Evolutionary conservation across 2,329 filamentous ascomycete species (phyloP), one percentile per base, ranked within the genome.

Genomic region (Aspergillus tanneri): DNA sequence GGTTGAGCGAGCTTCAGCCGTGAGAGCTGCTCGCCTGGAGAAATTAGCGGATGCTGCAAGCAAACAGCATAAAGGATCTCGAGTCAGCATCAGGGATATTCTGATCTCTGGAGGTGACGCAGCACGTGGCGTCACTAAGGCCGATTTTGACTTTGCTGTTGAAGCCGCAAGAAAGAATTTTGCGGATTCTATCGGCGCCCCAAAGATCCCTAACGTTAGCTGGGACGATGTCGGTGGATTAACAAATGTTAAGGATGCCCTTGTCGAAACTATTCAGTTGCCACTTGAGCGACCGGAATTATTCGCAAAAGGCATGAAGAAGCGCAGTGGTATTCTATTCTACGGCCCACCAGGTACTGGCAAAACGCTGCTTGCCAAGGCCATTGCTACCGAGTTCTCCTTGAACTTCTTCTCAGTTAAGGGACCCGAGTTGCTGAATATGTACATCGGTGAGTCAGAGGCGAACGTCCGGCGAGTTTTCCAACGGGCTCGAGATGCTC

Each of bases 391-490:
- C 73, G 93, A 99, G 77, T 97, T 92, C 70, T 88, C 93, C 50
- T 89, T 93, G 80, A 99, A 99, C 78, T 99, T 99, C 78, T 97
- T 99, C 72, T 99, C 93, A 22, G 88, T 99, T 74, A 99, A 99
- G 82, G 93, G 93, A 50, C 95, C 93, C 32, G 93, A 99, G 72
- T 80, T 99, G 66, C 84, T 99, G 61, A 96, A 91, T 72, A 99
- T 99, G 93, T 99, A 93, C 88, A 97, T 99, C 69, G 93, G 93
- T 85, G 93, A 99, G 77, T 99, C 93, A 46, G 95, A 99, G 77
- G 96, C 90, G 80, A 99, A 99, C 74, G 97, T 99, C 56, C 88
- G 93, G 66, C 92, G 97, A 69, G 97, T 99, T 60, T 99, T 99
- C 73, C 93, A 99, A 82, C 96, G 96, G 80, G 93, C 93, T 55